A percentile compares a stretch with the other conserved stretches of the same genome.
Conservation (phyloP, 306 rosid genomes). For the Macrotyloma uniflorum region DNA sequence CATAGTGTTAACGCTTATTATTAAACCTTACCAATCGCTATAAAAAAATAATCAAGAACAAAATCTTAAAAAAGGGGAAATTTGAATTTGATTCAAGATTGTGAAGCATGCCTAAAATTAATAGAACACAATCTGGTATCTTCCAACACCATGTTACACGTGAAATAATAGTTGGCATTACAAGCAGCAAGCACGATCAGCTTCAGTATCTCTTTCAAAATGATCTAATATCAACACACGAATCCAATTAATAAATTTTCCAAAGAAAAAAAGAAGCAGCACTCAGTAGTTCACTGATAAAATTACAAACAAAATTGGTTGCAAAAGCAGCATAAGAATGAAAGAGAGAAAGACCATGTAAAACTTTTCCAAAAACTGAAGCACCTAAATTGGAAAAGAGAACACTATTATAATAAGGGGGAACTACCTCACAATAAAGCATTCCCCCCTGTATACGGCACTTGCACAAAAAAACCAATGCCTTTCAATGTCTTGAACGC, state of each 20-base stretch:
- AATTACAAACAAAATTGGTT: conserved; percentile 54
- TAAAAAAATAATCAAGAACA: too few species aligned
- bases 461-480: conserved; percentile 60
- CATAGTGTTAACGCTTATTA: too few species aligned
- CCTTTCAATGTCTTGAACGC: conserved; percentile 47
- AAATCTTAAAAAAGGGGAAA: too few species aligned
- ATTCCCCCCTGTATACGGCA: conserved; percentile 50
- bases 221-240: conserved; percentile 34
- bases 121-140: too few species aligned
- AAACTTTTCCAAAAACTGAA: conserved; percentile 37
- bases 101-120: too few species aligned
- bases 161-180: conserved; percentile 27
- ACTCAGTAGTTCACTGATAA: conserved; percentile 33
- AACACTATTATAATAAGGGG: conserved; percentile 47
- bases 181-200: conserved; percentile 21
- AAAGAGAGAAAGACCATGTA: conserved; percentile 35
- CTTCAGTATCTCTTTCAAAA: conserved; percentile 9
- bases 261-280: background rate
- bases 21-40: too few species aligned
- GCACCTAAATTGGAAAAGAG: conserved; percentile 38
- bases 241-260: conserved; percentile 25
- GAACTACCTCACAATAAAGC: conserved; percentile 46
- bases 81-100: too few species aligned
- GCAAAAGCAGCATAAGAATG: conserved; percentile 49
- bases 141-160: conserved; percentile 14